Percentiles rank a stretch among this genome's conserved stretches.
Conservation (phyloP, 441 rosid genomes). For the Corymbia calophylla region DNA sequence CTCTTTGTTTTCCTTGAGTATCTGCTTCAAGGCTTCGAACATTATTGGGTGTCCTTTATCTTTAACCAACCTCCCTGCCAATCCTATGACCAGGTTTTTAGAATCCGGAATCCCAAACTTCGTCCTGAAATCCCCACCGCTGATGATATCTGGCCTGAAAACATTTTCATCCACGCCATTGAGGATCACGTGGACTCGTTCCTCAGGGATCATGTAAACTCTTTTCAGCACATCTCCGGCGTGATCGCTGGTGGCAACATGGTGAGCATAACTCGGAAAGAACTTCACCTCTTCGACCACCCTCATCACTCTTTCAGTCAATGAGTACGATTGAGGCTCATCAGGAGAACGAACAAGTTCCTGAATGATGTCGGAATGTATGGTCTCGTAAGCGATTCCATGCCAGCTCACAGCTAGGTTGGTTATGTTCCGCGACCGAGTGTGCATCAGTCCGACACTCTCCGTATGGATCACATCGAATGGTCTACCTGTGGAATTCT, state of each 20-base stretch:
- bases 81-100: conserved; percentile 47
- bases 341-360: conserved; percentile 56
- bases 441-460: conserved; percentile 81
- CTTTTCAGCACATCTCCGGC: conserved; percentile 79
- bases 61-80: conserved; percentile 88
- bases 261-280: conserved; percentile 73
- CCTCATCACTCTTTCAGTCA: conserved; percentile 48
- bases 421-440: conserved; percentile 51
- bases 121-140: conserved; percentile 37
- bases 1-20: conserved; percentile 36
- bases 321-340: conserved; percentile 36
- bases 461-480: conserved; percentile 84
- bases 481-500: conserved; percentile 60
- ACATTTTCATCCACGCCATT: conserved; percentile 72
- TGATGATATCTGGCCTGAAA: conserved; percentile 48
- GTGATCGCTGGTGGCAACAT: conserved; percentile 90
- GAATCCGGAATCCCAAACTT: conserved; percentile 42
- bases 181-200: conserved; percentile 75
- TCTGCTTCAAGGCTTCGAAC: conserved; percentile 64
- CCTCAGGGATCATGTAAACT: conserved; percentile 89
- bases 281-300: conserved; percentile 82
- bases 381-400: conserved; percentile 86
- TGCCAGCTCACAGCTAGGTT: conserved; percentile 83
- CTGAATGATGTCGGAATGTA: conserved; percentile 85
- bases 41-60: conserved; percentile 83